Evolutionary conservation across 2,329 filamentous ascomycete genomes (phyloP), one percentile per base, ranked within the genome.

Genomic region (Didymella segeticola): DNA sequence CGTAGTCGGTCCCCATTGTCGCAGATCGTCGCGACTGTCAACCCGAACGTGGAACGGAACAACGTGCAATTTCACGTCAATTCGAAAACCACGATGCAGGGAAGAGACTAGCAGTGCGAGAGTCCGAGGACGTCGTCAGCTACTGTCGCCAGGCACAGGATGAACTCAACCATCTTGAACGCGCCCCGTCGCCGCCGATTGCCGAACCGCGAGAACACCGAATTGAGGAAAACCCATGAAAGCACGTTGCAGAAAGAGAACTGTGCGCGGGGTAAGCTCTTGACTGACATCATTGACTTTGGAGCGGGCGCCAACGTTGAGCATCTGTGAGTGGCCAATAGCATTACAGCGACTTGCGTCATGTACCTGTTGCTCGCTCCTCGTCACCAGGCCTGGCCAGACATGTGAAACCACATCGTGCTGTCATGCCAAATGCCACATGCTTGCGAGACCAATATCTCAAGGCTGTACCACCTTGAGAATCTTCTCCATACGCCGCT

Each of bases 1-100:
- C 84, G 79, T 87, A 87, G 60, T 86, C 84, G 74, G 78, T 80
- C 31, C 82, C 83, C 83, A 86, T 86, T 56, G 61, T 71, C 50
- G 30, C 43, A 47, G 54, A 56, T 63, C 45, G 45, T 49, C 39
- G 34, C 51, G 51, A 45, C 45, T 41, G 45, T 54, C 51, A n/a
- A 49, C 51, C 51, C 46, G 27, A 19, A 47, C 39, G 51, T 49
- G 51, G 41, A 45, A 45, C 51, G 34, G 43, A 49, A 36, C n/a
- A 54, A 47, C 51, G 51, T 46, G 41, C 26, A 45, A 30, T 45
- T 27, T 57, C 57, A 56, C 60, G 58, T 61, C 61, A 58, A 63
- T 58, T 58, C 53, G 41, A 53, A 43, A 45, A 34, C 46, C 49
- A 43, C 47, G 53, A 62, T 50, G 57, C 61, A 66, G 59, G 62